Evolutionary conservation across 352 stramenopile species (phyloP), one percentile per base, ranked within the genome.

Genomic region (Halophytophthora batemanensis): DNA sequence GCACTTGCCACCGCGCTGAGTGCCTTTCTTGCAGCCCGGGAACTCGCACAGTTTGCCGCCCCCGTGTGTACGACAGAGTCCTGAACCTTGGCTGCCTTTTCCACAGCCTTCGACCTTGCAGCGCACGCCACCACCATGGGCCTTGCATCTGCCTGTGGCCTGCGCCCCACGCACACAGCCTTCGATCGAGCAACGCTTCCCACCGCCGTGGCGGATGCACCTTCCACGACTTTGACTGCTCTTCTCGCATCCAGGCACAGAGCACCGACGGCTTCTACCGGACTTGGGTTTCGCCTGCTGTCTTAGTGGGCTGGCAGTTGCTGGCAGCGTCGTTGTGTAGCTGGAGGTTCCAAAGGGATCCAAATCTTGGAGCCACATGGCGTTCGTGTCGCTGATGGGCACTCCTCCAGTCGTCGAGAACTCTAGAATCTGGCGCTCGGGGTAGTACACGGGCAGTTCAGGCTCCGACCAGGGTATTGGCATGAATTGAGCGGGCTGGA

Each of bases 171-270:
- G 79, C 40, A 63, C 70, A 53, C 83, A 95, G 22, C 76, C 79
- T 44, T 81, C 56, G 34, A 76, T 53, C 19, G 59, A 50, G 60
- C 83, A 93, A 31, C 74, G 77, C 54, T 72, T 86, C 44, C 85
- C 82, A 21, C 81, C 81, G n/a, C 85, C 85, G 41, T 95, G 84
- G 45, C 86, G 83, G 37, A 92, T 88, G 71, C 84, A 93, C 53
- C 76, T 62, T 58, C 86, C 82, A 41, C 77, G 71, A 42, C 76
- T 79, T 50, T 90, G 79, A 41, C 69, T 79, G 39, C 69, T 80
- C 49, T 82, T 85, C 40, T 83, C 68, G 62, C 83, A 95, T 3
- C 80, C 81, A 0, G 72, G 63, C 12, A 89, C 61, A 36, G 61
- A 45, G 50, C 83, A 95, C 35, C 75, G 73, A 19, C 64, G 64